Conservation (phyloP, 2,329 filamentous ascomycete genomes). For the Epichloe baconii region DNA sequence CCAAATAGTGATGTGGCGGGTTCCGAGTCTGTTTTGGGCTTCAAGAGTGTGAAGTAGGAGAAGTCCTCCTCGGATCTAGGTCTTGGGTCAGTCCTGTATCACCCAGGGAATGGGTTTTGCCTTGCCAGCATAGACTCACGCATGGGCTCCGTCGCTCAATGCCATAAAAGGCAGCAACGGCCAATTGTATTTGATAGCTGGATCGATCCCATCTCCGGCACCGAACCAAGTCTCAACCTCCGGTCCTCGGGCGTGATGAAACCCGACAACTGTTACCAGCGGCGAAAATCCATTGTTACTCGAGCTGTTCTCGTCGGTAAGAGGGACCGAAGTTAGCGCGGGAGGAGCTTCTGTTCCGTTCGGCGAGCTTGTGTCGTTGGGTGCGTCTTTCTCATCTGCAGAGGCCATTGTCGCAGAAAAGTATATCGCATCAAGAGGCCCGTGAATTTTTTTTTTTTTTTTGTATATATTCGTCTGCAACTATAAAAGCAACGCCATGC, state of each 20-base stretch:
- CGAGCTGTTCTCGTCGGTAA: conserved; percentile 18
- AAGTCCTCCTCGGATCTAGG: conserved; percentile 80
- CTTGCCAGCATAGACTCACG: conserved; percentile 41
- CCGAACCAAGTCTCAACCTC: conserved; percentile 93
- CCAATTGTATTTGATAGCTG: conserved; percentile 79
- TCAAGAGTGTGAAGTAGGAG: conserved; percentile 89
- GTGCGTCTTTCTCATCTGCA: neutral
- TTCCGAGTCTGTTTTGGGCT: conserved; percentile 37
- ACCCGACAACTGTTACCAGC: conserved; percentile 68
- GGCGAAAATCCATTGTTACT: conserved; percentile 40
- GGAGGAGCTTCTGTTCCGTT: conserved; percentile 16
- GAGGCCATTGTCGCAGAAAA: neutral
- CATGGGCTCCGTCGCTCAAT: conserved; percentile 86
- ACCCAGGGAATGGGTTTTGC: neutral
- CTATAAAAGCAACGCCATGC: neutral
- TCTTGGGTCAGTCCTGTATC: neutral
- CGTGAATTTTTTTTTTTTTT: neutral
- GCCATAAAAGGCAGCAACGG: conserved; percentile 90
- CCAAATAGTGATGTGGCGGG: conserved; percentile 80
- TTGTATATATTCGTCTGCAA: neutral
- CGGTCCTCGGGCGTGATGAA: conserved; percentile 76
- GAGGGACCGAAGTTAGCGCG: conserved; percentile 19
- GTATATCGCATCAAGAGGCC: neutral
- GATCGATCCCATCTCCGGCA: conserved; percentile 58
- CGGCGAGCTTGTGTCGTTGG: conserved; percentile 6